Percentiles rank a stretch among this genome's conserved stretches.
Evolutionary conservation across 169 alveolate genomes (phyloP).

Genomic region (Eimeria acervulina): DNA sequence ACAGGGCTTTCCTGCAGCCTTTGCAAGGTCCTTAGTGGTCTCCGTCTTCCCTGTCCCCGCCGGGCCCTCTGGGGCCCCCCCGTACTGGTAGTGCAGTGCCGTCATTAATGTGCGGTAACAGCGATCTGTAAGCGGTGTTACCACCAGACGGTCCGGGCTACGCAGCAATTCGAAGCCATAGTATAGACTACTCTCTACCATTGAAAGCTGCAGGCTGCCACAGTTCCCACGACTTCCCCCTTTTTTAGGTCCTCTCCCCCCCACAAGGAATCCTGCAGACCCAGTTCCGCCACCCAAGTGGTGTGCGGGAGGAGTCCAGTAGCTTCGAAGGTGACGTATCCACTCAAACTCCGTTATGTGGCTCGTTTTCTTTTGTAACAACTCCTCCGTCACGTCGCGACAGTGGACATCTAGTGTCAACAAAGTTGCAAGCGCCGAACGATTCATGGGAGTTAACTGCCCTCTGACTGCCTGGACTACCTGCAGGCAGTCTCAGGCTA

Average conservation of each 20-base stretch:
- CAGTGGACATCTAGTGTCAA: conserved; percentile 93
- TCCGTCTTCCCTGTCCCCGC: conserved; percentile 99
- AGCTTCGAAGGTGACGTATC: conserved; percentile 94
- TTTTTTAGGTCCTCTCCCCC: background rate
- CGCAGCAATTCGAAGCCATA: conserved; percentile 97
- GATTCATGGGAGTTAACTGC: conserved; percentile 85
- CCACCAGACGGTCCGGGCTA: conserved; percentile 94
- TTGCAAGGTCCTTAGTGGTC: conserved; percentile 97
- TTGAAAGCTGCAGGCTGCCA: conserved; percentile 85
- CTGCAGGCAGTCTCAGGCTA: conserved; percentile 56
- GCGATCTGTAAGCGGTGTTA: conserved; percentile 96
- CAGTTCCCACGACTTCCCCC: conserved; percentile 77
- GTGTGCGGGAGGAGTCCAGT: conserved; percentile 86
- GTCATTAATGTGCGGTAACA: conserved; percentile 94
- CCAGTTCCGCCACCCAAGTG: conserved; percentile 52
- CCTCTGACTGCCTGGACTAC: conserved; percentile 90
- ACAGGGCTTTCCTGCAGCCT: conserved; percentile 96
- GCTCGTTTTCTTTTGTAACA: conserved; percentile 82
- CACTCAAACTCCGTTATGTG: conserved; percentile 93
- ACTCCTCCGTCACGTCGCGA: conserved; percentile 90
- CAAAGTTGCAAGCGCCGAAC: conserved; percentile 90
- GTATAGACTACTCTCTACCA: conserved; percentile 91
- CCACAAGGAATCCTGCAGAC: conserved; percentile 17
- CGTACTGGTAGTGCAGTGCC: conserved; percentile 94
- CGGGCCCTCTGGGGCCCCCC: conserved; percentile 98